Evolutionary conservation across 139 green algal genomes (phyloP).

Genomic region (Tetraselmis chui): DNA sequence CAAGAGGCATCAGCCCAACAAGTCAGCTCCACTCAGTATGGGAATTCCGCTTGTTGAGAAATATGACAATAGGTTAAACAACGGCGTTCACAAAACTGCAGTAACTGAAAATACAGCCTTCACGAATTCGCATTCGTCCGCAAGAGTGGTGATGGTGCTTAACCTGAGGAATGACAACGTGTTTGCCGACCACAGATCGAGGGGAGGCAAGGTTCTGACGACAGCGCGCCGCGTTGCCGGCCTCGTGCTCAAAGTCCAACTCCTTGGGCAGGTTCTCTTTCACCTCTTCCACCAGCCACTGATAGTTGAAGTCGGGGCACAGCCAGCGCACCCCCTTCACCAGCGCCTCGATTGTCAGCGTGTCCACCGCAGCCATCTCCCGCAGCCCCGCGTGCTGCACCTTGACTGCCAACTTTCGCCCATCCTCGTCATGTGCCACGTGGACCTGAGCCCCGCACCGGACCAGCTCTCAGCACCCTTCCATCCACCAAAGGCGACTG

Average conservation of each 20-base stretch:
- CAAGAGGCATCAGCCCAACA: neutral
- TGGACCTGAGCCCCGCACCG: too few relatives aligned
- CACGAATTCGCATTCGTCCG: too few relatives aligned
- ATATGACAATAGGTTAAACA: too few relatives aligned
- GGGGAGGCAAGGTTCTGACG: constrained; percentile 47
- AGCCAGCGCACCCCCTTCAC: constrained; percentile 46
- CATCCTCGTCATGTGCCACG: constrained; percentile 52
- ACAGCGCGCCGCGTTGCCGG: constrained; percentile 59
- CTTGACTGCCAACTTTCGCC: constrained; percentile 72
- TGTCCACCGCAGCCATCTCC: constrained; percentile 68
- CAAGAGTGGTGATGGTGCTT: too few relatives aligned
- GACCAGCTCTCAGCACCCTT: too few relatives aligned
- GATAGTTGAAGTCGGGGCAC: constrained; percentile 49
- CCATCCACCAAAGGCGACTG: too few relatives aligned
- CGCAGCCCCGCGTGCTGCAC: constrained; percentile 79
- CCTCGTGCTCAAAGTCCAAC: constrained; percentile 72
- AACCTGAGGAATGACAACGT: neutral
- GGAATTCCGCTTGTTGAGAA: too few relatives aligned
- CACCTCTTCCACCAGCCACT: constrained; percentile 87
- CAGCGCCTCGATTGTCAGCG: constrained; percentile 67
- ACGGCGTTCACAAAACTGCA: too few relatives aligned
- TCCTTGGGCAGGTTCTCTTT: constrained; percentile 73
- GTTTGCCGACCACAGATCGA: neutral
- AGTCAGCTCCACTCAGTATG: too few relatives aligned
- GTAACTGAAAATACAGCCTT: too few relatives aligned